Base-by-base conservation (phyloP, 805 yeast species). In the Yarrowia sp. region DNA sequence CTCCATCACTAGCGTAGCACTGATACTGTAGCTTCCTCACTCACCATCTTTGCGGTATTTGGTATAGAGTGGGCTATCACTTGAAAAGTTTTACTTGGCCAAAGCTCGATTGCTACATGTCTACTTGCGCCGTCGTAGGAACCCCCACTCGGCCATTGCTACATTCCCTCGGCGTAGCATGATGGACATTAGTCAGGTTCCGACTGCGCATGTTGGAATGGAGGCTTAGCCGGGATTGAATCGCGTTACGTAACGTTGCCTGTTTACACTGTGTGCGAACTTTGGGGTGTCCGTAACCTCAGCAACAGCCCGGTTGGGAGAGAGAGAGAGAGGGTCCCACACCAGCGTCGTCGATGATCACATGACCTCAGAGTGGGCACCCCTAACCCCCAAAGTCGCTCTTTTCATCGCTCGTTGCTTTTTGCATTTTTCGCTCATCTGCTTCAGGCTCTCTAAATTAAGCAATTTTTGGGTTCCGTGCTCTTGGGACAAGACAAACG, bases 211-310 rank as follows among this genome's bases (percentile, higher is more conserved):
- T 30, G 53, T 30, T 38, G 58, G 58, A 52, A 52, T 52, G 58
- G 43, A 38, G 58, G 43, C 58, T 52, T 52, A 19, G 58, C 36
- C 42, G 43, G 9, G 17, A 20, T 19, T 36, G 43, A 43, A 43
- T 50, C 56, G 56, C 56, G 56, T 50, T 34, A 36, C 56, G 40
- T 50, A 34, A 50, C 56, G 40, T 47, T 47, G 30, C 52, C 17
- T 24, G 30, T 24, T n/a, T 49, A 49, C 55, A 49, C 40, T 49
- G 24, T n/a, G n/a, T 10, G 15, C 52, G n/a, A 43, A 19, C 47
- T 20, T 43, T 43, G 24, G 17, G 38, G 53, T 24, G 7, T 4
- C 30, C 30, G 34, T 46, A 14, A 15, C 36, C 24, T 6, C 13
- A 24, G 52, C 36, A 46, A 46, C 52, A 24, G 36, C 10, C 38